Conservation (phyloP, 176 grass and related monocot genomes). For the Aegilops bicornis region DNA sequence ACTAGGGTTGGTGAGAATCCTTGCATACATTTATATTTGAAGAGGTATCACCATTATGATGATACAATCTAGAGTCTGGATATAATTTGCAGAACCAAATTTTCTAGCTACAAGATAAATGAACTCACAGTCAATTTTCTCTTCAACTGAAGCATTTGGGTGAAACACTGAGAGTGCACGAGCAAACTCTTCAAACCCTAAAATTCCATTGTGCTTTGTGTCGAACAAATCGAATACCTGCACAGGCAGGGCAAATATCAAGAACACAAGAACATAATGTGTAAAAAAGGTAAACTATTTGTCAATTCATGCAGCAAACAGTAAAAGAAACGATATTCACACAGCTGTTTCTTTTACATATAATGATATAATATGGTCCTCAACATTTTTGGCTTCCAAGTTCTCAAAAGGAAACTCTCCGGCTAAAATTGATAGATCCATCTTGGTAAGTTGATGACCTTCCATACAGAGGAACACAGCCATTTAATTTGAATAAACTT, state of each 20-base stretch:
- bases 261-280: not conserved
- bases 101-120: conserved; percentile 10
- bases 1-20: not conserved
- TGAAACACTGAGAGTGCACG: conserved; percentile 94
- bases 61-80: not conserved
- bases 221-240: conserved; percentile 98
- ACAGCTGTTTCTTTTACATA: not conserved
- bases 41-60: not conserved
- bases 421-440: not conserved
- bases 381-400: conserved; percentile 11
- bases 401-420: conserved; percentile 3
- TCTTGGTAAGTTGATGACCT: not conserved
- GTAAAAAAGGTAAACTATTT: not conserved
- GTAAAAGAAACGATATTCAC: not conserved
- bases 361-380: conserved; percentile 8
- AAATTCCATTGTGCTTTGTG: conserved; percentile 92
- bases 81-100: conserved; percentile 28
- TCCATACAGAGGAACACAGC: not conserved
- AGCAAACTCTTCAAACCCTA: conserved; percentile 96
- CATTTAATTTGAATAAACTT: not conserved
- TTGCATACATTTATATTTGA: not conserved
- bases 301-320: not conserved
- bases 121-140: conserved; percentile 92
- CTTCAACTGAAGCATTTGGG: conserved; percentile 81
- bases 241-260: conserved; percentile 20